phyloP scores from a whole-genome alignment of 2,329 filamentous ascomycete genomes.

The Fonsecaea monophora region DNA sequence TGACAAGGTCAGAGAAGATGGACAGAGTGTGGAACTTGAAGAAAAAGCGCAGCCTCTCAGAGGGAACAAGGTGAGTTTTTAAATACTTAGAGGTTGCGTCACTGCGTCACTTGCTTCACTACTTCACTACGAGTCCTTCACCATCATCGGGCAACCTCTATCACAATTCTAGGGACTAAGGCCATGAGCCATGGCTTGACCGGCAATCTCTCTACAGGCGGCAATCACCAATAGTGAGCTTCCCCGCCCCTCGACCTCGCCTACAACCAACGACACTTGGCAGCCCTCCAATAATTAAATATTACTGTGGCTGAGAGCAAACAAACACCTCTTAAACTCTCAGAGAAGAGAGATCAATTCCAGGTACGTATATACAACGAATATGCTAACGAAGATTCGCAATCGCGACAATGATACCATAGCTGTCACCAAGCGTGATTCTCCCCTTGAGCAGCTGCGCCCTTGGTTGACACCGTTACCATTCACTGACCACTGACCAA shows the following conservation, averaged over 20 bases:
- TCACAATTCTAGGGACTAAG: no score
- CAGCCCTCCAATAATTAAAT: no score
- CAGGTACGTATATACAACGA: constrained; percentile 7
- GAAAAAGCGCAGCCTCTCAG: not conserved
- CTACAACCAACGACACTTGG: not conserved
- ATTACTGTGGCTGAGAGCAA: no score
- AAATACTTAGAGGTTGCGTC: constrained; percentile 12
- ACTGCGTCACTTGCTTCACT: not conserved
- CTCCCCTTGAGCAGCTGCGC: not conserved
- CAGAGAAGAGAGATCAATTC: not conserved
- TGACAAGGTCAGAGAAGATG: not conserved
- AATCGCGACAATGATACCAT: constrained; percentile 12
- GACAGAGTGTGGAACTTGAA: not conserved
- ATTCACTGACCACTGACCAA: not conserved
- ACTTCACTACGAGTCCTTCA: no score
- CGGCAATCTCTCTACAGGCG: not conserved
- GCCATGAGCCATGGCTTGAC: not conserved
- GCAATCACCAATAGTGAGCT: not conserved
- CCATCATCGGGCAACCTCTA: constrained; percentile 4
- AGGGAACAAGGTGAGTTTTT: not conserved
- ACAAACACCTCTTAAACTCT: no score
- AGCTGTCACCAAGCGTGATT: not conserved
- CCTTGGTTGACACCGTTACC: constrained; percentile 7
- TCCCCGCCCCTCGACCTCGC: not conserved
- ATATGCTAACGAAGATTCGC: constrained; percentile 14